These are phyloP conservation scores for Paramecium bursaria DNA, from an alignment of 73 alveolate species.

Conservation along the genomic window DNA sequence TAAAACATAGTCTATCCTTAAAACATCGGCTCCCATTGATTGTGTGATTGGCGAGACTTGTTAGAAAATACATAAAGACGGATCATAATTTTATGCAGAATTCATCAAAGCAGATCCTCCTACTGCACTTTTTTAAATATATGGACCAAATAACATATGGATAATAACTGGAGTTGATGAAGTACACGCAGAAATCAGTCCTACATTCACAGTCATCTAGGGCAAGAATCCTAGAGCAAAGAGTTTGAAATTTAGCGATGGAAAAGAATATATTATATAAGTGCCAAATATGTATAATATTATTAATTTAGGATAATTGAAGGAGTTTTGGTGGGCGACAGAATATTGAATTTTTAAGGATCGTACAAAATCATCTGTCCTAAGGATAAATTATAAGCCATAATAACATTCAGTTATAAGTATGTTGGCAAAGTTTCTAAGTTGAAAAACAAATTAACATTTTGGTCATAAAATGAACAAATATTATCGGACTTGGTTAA, in stretches of 20 bases:
- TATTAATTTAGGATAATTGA: too few species aligned
- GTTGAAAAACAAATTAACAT: conserved; percentile 26
- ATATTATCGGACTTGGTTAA: conserved; percentile 43
- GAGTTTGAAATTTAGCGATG: conserved; percentile 33
- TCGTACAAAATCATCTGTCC: background rate
- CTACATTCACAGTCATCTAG: conserved; percentile 9
- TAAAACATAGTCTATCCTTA: conserved; percentile 5
- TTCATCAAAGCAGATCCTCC: conserved; percentile 54
- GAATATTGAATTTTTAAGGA: conserved; percentile 29
- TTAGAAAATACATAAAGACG: conserved; percentile 7
- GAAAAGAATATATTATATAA: conserved; percentile 10
- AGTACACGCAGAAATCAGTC: conserved; percentile 42
- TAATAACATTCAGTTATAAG: conserved; percentile 21
- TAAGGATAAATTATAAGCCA: conserved; percentile 18
- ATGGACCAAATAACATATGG: conserved; percentile 32
- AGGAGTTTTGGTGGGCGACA: conserved; percentile 46
- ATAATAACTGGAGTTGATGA: conserved; percentile 16
- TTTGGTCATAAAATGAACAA: conserved; percentile 5
- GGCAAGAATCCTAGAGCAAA: conserved; percentile 42
- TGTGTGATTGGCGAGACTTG: conserved; percentile 47
- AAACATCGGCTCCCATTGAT: conserved; percentile 29
- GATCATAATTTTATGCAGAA: conserved; percentile 27
- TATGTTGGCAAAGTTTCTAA: conserved; percentile 33
- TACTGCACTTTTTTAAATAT: conserved; percentile 27
- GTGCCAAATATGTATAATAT: conserved; percentile 23